phyloP scores from a whole-genome alignment of 164 flowering plant genomes.

The Stephania cephalantha region DNA sequence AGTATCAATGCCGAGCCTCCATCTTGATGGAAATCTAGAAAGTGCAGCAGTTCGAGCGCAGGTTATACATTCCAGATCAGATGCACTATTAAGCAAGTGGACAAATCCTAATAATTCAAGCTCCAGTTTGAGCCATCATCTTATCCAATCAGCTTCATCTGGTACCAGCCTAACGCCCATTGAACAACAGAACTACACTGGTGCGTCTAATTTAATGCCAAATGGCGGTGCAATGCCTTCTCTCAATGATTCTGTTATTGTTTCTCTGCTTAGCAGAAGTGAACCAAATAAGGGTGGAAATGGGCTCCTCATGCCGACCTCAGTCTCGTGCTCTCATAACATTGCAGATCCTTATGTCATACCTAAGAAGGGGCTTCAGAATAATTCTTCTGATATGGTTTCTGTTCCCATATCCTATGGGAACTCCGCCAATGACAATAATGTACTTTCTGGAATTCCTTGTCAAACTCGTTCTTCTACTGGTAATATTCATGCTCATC shows the following conservation, averaged over 20 bases:
- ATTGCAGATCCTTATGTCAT: slow-evolving; percentile 12
- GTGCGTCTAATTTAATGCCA: slow-evolving; percentile 13
- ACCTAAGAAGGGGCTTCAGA: slow-evolving; percentile 16
- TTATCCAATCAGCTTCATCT: slow-evolving; percentile 23
- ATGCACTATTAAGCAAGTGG: slow-evolving; percentile 23
- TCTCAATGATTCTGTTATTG: slow-evolving; percentile 15
- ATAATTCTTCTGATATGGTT: slow-evolving; percentile 16
- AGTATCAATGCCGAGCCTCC: slow-evolving; percentile 13
- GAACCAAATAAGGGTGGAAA: slow-evolving; percentile 10
- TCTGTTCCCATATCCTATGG: slow-evolving; percentile 13
- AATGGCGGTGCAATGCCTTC: slow-evolving; percentile 11
- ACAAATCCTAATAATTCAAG: slow-evolving; percentile 21
- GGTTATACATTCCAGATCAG: slow-evolving; percentile 28
- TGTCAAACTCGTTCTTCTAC: slow-evolving; percentile 1
- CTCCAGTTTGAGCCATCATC: slow-evolving; percentile 19
- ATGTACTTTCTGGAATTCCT: slow-evolving; percentile 15
- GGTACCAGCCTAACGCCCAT: slow-evolving; percentile 12
- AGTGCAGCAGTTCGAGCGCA: slow-evolving; percentile 28
- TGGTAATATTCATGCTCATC: slow-evolving; percentile 11
- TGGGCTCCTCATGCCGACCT: slow-evolving; percentile 10
- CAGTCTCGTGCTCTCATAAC: slow-evolving; percentile 15
- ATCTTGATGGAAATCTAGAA: slow-evolving; percentile 18
- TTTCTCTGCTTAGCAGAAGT: slow-evolving; percentile 23
- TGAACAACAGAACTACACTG: slow-evolving; percentile 23
- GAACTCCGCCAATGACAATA: slow-evolving; percentile 10